These are phyloP conservation scores for Schizopora paradoxa DNA, from an alignment of 1,284 basidiomycete species.

Conservation along the genomic window DNA sequence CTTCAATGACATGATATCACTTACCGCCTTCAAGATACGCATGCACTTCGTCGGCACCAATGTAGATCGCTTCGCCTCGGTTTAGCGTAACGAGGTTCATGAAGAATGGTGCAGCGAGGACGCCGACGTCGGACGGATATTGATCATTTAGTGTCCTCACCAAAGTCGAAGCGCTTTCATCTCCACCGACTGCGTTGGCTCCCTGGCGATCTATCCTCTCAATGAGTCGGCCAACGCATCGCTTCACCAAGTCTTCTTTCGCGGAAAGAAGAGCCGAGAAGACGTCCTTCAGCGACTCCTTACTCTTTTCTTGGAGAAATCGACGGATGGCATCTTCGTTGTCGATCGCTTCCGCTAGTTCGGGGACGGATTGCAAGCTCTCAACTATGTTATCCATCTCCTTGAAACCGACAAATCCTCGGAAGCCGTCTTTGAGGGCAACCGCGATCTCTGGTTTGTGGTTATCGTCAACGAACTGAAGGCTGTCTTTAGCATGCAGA, in stretches of 20 bases:
- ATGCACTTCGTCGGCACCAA: slow-evolving; percentile 62
- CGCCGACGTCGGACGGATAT: slow-evolving; percentile 56
- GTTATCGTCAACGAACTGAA: slow-evolving; percentile 47
- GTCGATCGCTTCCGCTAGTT: slow-evolving; percentile 36
- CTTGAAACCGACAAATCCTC: slow-evolving; percentile 57
- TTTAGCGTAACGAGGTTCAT: slow-evolving; percentile 55
- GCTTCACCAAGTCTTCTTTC: slow-evolving; percentile 31
- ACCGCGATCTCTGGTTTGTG: slow-evolving; percentile 70
- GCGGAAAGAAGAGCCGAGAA: slow-evolving; percentile 42
- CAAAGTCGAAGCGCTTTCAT: slow-evolving; percentile 34
- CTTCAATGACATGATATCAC: slow-evolving; percentile 16
- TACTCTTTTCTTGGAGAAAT: slow-evolving; percentile 2
- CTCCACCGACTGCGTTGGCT: slow-evolving; percentile 21
- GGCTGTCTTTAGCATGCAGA: slow-evolving; percentile 43
- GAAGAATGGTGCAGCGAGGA: slow-evolving; percentile 56
- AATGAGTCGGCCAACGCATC: slow-evolving; percentile 34
- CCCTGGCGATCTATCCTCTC: slow-evolving; percentile 31
- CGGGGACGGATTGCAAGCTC: slow-evolving; percentile 46
- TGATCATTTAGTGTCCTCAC: slow-evolving; percentile 45
- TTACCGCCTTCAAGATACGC: slow-evolving; percentile 58
- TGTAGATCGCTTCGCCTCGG: slow-evolving; percentile 54
- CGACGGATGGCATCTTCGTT: slow-evolving; percentile 26
- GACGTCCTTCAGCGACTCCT: slow-evolving; percentile 34
- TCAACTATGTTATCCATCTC: slow-evolving; percentile 41
- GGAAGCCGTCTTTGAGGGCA: slow-evolving; percentile 54